Evolutionary conservation across 805 yeast genomes (phyloP).

Genomic region (Metschnikowia corniflorae): DNA sequence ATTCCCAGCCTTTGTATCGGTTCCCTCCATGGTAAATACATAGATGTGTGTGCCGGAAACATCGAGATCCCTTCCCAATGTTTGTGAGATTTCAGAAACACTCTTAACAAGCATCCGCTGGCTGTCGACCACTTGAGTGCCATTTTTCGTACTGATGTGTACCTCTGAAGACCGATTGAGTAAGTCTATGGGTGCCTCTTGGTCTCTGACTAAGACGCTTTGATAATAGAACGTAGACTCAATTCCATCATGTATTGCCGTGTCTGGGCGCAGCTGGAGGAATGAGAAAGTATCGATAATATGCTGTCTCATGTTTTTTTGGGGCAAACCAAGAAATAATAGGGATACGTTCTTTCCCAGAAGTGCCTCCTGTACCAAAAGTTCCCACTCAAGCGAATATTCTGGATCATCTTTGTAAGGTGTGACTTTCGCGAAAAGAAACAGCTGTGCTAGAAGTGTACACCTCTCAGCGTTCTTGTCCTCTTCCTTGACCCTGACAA

Average conservation of each 20-base stretch:
- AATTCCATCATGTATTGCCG: too few relatives aligned
- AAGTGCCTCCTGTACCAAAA: constrained; percentile 19
- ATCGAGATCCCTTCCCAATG: not conserved
- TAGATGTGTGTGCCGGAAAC: constrained; percentile 1
- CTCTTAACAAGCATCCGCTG: constrained; percentile 11
- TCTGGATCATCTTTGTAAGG: not conserved
- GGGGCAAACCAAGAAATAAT: constrained; percentile 18
- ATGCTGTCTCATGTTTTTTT: not conserved
- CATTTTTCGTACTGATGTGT: not conserved
- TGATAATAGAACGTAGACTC: constrained; percentile 3
- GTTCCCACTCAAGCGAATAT: constrained; percentile 12
- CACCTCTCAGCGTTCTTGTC: constrained; percentile 16
- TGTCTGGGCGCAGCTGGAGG: not conserved
- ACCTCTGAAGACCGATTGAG: constrained; percentile 11
- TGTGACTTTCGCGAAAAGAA: not conserved
- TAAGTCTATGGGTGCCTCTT: constrained; percentile 1
- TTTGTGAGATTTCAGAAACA: not conserved
- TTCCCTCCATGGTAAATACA: constrained; percentile 2
- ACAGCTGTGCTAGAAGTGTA: not conserved
- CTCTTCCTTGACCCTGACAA: constrained; percentile 13
- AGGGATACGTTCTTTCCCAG: constrained; percentile 17
- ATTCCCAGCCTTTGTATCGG: not conserved
- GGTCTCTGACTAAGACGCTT: not conserved
- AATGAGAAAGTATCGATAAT: constrained; percentile 1
- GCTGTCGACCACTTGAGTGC: constrained; percentile 2